Evolutionary conservation across 1,139 yeast genomes (phyloP), one percentile per base, ranked within the genome.

Genomic region (Lodderomyces oxycetoniae): DNA sequence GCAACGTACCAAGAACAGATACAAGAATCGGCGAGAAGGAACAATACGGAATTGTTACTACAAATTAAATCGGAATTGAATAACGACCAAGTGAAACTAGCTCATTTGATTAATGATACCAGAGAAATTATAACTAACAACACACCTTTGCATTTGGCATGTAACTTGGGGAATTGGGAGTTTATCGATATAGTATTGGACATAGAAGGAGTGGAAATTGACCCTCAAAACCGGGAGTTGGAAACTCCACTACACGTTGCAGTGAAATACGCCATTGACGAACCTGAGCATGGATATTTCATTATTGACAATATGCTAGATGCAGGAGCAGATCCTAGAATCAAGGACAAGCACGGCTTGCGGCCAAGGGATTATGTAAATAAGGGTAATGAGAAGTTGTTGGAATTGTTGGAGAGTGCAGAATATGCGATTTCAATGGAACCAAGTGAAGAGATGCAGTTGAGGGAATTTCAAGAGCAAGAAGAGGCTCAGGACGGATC

Each of bases 191-290:
- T 71, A 31, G 64, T 91, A 19, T 68, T 91, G 43, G 97, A 91
- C 54, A 79, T 82, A 38, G 95, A 85, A 42, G 96, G 95, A 2
- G 89, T 89, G 16, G 96, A 88, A 48, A 79, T 89, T 28, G 96
- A 91, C 53, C 91, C 95, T 0, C 56, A 62, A 31, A 85, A 85
- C 55, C 67, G 79, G 28, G 83, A 79, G 33, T 88, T 88, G 23
- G 89, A 86, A 44, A 87, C 97, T 1, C 97, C 98, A 8, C 70
- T 91, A 46, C 97, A 91, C 59, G 63, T 74, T 45, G 94, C 95
- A 3, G 95, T 82, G 9, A 74, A 75, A 45, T 88, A 84, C 52
- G 69, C 89, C 16, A 36, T 37, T 21, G 65, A 65, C 30, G 96
- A 91, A 52, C 84, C 91, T 0, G 96, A 85, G 41, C 91, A 83